Conservation (phyloP, 495 filamentous ascomycete species). For the Tuber borchii region DNA sequence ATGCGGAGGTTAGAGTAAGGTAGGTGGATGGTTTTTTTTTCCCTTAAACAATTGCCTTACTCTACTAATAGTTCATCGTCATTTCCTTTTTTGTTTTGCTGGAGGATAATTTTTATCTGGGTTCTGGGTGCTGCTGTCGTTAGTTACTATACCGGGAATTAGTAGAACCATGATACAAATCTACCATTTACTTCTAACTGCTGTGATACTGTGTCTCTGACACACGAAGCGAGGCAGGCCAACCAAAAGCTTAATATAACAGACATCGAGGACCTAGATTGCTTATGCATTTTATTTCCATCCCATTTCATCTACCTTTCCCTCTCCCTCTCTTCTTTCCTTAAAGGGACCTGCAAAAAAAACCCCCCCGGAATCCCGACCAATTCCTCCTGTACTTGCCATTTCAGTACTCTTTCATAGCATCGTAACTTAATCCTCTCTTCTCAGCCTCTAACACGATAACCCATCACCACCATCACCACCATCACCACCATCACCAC, state of each 20-base stretch:
- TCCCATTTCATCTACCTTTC: background rate
- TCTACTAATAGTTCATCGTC: background rate
- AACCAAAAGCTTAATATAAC: background rate
- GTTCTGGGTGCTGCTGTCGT: background rate
- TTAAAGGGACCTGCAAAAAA: background rate
- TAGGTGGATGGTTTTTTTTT: background rate
- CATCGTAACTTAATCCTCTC: background rate
- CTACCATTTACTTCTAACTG: background rate
- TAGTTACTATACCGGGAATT: background rate
- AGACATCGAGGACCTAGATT: background rate
- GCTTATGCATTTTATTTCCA: background rate
- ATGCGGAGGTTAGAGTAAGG: background rate
- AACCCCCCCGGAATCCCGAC: background rate
- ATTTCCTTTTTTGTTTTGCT: background rate
- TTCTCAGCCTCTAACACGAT: background rate
- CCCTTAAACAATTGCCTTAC: background rate
- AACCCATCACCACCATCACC: background rate
- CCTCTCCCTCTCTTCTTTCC: background rate
- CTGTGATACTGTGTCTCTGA: background rate
- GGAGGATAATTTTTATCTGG: background rate
- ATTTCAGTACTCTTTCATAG: background rate
- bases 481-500: background rate
- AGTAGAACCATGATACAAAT: background rate
- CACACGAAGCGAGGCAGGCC: background rate
- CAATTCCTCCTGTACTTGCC: background rate